A percentile compares a stretch with the other conserved stretches of the same genome.
Conservation (phyloP, 2,329 filamentous ascomycete genomes). For the Periconia digitata region DNA sequence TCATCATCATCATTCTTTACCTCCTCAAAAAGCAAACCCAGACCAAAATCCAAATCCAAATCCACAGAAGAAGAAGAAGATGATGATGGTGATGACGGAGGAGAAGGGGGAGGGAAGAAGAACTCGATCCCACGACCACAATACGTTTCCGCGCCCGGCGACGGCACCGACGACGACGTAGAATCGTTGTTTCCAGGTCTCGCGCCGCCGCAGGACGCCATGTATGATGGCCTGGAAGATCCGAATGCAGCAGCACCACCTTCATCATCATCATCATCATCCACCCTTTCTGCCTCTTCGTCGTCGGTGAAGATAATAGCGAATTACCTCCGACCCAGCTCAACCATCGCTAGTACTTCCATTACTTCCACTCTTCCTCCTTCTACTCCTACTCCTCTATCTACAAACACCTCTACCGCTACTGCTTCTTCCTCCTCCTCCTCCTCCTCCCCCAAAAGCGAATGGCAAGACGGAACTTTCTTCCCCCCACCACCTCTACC, state of each 20-base stretch:
- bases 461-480: slow-evolving; percentile 5
- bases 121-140: not conserved
- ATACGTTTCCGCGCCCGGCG: not conserved
- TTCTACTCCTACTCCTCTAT: too few species aligned
- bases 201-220: not conserved
- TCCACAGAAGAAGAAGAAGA: not conserved
- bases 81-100: not conserved
- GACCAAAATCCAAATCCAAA: too few species aligned
- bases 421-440: too few species aligned
- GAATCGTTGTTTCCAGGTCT: not conserved
- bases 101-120: too few species aligned
- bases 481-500: not conserved
- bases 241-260: not conserved
- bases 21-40: too few species aligned
- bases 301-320: too few species aligned
- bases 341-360: too few species aligned
- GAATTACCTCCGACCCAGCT: too few species aligned
- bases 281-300: not conserved
- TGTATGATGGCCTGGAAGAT: not conserved
- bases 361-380: too few species aligned
- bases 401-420: too few species aligned
- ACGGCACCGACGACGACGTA: not conserved
- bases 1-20: too few species aligned
- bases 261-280: not conserved
- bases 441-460: not conserved